A percentile compares a stretch with the other conserved stretches of the same genome.
These are phyloP conservation scores for Pythium brassicae DNA, from an alignment of 352 stramenopile species.

Conservation along the genomic window DNA sequence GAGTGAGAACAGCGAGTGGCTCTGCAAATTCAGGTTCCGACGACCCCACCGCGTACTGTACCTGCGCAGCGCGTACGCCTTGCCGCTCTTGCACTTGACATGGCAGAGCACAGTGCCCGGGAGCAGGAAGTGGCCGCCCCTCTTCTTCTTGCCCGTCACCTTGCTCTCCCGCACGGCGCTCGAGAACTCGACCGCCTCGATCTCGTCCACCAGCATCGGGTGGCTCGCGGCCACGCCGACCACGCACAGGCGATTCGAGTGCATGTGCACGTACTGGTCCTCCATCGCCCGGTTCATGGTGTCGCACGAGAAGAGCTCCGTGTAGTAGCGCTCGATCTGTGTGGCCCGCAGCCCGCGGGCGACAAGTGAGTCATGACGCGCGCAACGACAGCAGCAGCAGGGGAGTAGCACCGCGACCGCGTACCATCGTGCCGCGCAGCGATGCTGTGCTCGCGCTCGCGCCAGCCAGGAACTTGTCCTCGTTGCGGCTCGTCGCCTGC, in stretches of 20 bases:
- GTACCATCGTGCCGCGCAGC: slow-evolving; percentile 70
- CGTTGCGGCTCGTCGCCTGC: slow-evolving; percentile 52
- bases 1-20: background rate
- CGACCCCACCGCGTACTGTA: slow-evolving; percentile 1
- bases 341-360: background rate
- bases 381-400: background rate
- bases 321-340: slow-evolving; percentile 88
- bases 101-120: slow-evolving; percentile 62
- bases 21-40: background rate
- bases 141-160: slow-evolving; percentile 87
- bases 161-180: slow-evolving; percentile 58
- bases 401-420: background rate
- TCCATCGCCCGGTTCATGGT: slow-evolving; percentile 61
- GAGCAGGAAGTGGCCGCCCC: slow-evolving; percentile 69
- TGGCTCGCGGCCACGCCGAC: slow-evolving; percentile 69
- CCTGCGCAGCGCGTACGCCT: slow-evolving; percentile 56
- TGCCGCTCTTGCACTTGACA: slow-evolving; percentile 61
- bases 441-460: slow-evolving; percentile 29
- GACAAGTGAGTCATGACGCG: background rate
- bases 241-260: slow-evolving; percentile 86
- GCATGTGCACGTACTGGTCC: slow-evolving; percentile 88
- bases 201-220: slow-evolving; percentile 53
- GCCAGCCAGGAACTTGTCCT: slow-evolving; percentile 58
- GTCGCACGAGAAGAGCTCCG: slow-evolving; percentile 78
- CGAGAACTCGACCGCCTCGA: slow-evolving; percentile 63